A percentile compares a stretch with the other conserved stretches of the same genome.
Conservation (phyloP, 2,329 filamentous ascomycete genomes). For the Fusarium sp. region DNA sequence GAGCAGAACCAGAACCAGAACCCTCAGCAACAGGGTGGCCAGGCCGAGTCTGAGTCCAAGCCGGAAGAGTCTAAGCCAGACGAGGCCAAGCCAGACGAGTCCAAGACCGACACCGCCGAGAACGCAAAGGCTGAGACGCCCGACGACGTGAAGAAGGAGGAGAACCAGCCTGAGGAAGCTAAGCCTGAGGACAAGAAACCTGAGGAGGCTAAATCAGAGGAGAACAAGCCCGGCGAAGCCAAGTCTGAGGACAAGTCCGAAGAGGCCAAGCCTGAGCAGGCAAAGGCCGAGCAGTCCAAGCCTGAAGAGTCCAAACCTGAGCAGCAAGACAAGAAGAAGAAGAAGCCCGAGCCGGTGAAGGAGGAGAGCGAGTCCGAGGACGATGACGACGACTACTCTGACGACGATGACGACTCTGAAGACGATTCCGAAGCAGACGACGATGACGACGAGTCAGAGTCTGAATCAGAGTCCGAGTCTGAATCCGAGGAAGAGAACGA, state of each 20-base stretch:
- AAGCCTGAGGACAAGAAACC: constrained; percentile 10
- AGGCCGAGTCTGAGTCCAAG: constrained; percentile 23
- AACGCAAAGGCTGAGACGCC: constrained; percentile 27
- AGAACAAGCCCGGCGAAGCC: constrained; percentile 1
- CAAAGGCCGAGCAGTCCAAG: constrained; percentile 30
- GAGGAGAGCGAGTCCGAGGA: constrained; percentile 35
- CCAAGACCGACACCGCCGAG: constrained; percentile 13
- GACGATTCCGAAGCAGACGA: constrained; percentile 33
- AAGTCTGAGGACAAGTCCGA: constrained; percentile 19
- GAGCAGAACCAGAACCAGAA: constrained; percentile 13
- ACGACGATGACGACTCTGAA: constrained; percentile 33
- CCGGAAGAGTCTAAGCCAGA: constrained; percentile 11
- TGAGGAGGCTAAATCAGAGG: constrained; percentile 2
- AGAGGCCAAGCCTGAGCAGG: constrained; percentile 21
- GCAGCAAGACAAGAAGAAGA: constrained; percentile 22
- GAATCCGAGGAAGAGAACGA: constrained; percentile 44
- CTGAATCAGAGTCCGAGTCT: constrained; percentile 35
- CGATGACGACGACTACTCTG: constrained; percentile 27
- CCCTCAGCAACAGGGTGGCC: constrained; percentile 20
- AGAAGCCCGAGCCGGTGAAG: constrained; percentile 17
- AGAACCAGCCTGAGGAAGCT: constrained; percentile 20
- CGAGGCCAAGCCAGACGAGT: constrained; percentile 19
- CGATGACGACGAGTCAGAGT: constrained; percentile 23
- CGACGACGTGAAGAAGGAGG: not conserved
- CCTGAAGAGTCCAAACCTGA: constrained; percentile 18